Conservation (phyloP, 1,284 basidiomycete species). For the Wallemia hederae region DNA sequence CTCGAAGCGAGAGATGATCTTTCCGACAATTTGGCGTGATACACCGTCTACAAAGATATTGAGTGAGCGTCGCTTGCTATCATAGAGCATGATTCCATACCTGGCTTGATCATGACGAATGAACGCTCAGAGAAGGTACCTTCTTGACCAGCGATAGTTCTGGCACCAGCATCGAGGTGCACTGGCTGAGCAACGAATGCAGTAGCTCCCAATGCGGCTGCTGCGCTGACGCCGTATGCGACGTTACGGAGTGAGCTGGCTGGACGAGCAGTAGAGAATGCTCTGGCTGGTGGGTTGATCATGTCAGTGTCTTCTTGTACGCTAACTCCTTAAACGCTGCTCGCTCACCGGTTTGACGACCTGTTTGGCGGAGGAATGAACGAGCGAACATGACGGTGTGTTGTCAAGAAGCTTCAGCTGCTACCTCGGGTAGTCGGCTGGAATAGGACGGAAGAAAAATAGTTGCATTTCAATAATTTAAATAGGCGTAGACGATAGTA, state of each 20-base stretch:
- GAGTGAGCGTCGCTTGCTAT: not conserved
- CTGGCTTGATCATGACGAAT: slow-evolving; percentile 18
- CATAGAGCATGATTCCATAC: not conserved
- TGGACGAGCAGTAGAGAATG: not conserved
- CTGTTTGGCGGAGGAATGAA: not conserved
- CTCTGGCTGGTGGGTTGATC: too few relatives aligned
- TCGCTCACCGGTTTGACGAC: not conserved
- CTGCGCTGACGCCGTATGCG: not conserved
- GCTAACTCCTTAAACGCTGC: not conserved
- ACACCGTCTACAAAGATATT: not conserved
- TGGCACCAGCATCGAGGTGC: slow-evolving; percentile 15
- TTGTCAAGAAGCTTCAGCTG: not conserved
- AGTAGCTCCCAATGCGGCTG: not conserved
- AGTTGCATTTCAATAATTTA: not conserved
- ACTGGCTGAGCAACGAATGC: not conserved
- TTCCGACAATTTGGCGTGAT: not conserved
- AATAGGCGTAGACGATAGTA: not conserved
- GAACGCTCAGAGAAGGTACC: slow-evolving; percentile 18
- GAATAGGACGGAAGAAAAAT: not conserved
- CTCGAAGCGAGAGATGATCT: slow-evolving; percentile 72
- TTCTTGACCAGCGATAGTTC: slow-evolving; percentile 20
- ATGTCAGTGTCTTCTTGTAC: not conserved
- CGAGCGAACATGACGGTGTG: not conserved
- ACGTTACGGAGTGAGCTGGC: not conserved
- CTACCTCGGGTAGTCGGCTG: not conserved